Conservation (phyloP, 495 filamentous ascomycete genomes). For the Clohesyomyces aquaticus region DNA sequence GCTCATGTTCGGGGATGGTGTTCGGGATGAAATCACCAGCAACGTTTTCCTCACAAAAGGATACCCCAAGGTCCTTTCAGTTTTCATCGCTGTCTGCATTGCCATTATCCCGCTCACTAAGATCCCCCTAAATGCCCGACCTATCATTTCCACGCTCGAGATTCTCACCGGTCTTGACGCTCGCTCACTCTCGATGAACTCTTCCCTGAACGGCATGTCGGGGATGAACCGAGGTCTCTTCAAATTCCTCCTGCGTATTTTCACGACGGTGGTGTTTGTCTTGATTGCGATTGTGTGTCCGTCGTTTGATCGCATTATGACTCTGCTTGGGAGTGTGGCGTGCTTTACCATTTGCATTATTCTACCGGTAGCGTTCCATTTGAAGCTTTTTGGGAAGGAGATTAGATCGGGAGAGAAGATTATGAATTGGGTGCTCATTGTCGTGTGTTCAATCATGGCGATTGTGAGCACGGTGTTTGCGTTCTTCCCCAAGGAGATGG, state of each 20-base stretch:
- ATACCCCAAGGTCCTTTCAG: slow-evolving; percentile 74
- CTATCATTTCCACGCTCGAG: slow-evolving; percentile 84
- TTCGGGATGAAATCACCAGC: slow-evolving; percentile 85
- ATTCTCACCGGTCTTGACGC: slow-evolving; percentile 72
- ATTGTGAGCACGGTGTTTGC: slow-evolving; percentile 82
- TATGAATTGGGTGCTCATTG: slow-evolving; percentile 70
- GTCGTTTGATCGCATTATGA: slow-evolving; percentile 91
- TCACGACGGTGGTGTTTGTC: slow-evolving; percentile 63
- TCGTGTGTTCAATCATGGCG: slow-evolving; percentile 69
- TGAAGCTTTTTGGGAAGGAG: slow-evolving; percentile 88
- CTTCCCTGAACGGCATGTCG: slow-evolving; percentile 57
- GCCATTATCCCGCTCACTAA: slow-evolving; percentile 94
- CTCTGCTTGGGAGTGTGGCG: slow-evolving; percentile 84
- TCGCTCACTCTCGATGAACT: slow-evolving; percentile 53
- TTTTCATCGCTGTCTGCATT: slow-evolving; percentile 82
- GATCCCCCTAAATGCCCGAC: slow-evolving; percentile 86
- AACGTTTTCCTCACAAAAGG: slow-evolving; percentile 75
- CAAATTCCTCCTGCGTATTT: slow-evolving; percentile 64
- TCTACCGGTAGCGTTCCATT: slow-evolving; percentile 78
- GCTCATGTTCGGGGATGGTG: slow-evolving; percentile 89
- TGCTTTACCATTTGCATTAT: slow-evolving; percentile 96
- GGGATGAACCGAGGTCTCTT: slow-evolving; percentile 61
- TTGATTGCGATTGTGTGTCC: slow-evolving; percentile 79
- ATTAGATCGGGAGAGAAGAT: slow-evolving; percentile 67
- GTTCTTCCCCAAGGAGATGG: slow-evolving; percentile 73